Evolutionary conservation across 371 early-diverging fungal genomes (phyloP), one percentile per base, ranked within the genome.

Genomic region (Quaeritorhiza haematococci): DNA sequence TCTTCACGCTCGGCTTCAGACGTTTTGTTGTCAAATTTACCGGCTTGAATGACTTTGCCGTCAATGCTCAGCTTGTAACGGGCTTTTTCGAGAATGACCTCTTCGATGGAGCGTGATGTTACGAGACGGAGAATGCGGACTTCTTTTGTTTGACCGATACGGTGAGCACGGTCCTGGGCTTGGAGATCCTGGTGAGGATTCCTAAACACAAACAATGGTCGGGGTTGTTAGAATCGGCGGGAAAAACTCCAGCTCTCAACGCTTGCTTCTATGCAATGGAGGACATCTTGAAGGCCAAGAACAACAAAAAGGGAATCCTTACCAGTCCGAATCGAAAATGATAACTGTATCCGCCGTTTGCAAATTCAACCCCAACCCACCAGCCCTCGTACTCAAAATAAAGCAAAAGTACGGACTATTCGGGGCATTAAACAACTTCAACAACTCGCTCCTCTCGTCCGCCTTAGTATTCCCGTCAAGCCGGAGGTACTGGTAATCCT

Each of bases 71-170:
- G 74, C 65, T 98, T 98, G 78, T 87, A 90, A 62, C 95, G 91
- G n/a, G 98, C 98, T 55, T 93, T 76, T 4, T 90, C 94, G 53
- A 99, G 67, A 60, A 99, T 98, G 53, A 84, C 89, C 71, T 98
- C 99, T 75, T 99, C 99, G 43, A 99, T 85, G 0, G 98, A 93
- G 47, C 91, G 86, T 30, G 88, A 86, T 4, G 94, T 94, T 58
- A 99, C 91, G 38, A 99, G 71, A n/a, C 98, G 86, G 68, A 98
- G 88, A 49, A 99, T 95, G 28, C 93, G 86, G n/a, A 99, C 99
- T 74, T 98, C 98, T 64, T 96, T 97, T 27, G 91, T 99, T 74
- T 99, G 99, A n/a, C 99, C 99, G 66, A 99, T 98, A 72, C 99
- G 90, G 80, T 99, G 99, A 0, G 99, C 99, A 68, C 99, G 92